Base-by-base conservation (phyloP, 352 stramenopile species). In the Paralagenidium karlingii region DNA sequence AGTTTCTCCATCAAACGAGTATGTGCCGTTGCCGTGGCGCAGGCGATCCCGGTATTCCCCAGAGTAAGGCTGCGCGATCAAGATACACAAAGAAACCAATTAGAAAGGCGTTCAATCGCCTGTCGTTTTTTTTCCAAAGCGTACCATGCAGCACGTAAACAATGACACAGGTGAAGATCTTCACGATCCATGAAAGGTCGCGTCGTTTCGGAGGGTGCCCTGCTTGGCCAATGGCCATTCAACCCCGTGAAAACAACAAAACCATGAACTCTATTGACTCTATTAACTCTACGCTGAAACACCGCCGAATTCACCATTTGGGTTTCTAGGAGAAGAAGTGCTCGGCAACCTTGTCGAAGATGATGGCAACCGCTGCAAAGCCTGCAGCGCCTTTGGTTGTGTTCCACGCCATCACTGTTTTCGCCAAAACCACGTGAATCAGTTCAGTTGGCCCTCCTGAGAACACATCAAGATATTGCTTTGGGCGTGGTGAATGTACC, bases 311-410 rank as follows among this genome's bases (percentile, higher is more conserved):
- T n/a, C n/a, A n/a, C n/a, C n/a, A n/a, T n/a, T n/a, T n/a, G n/a
- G n/a, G n/a, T n/a, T 34, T 40, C n/a, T 32, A 58, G 25, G 49
- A 53, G 3, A 53, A 68, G 9, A 86, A 55, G 39, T 73, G 51
- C 50, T 89, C 75, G 22, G 84, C 74, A 22, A 60, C 68, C 47
- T 84, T 89, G 40, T 92, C 79, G 56, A 92, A 88, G 19, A 88
- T 69, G 16, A 88, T 76, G 21, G 73, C 76, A 68, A 92, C 86
- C 36, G 63, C 64, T 3, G 76, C 73, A 44, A 92, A 92, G 26
- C 74, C 70, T 7, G 67, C 70, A 2, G 74, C 76, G 11, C 79
- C 73, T 43, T 92, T 92, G 28, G 39, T 58, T 22, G 71, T 85
- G 45, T 89, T 80, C 44, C 58, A 59, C 34, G 69, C 40, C 32